Base-by-base conservation (phyloP, 305 asterid genomes). In the Fraxinus albicans region DNA sequence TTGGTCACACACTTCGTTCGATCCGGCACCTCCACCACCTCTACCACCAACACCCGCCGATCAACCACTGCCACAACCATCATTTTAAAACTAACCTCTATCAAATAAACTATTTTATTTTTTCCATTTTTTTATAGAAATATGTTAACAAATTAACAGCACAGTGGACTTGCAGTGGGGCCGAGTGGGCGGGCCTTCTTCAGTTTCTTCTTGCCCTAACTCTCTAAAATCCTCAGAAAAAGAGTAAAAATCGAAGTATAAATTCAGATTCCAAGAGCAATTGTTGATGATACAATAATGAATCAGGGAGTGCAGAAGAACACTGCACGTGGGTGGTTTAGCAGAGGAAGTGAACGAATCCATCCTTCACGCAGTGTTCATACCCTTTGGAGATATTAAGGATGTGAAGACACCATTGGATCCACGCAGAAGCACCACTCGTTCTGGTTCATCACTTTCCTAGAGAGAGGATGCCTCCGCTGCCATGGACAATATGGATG, bases 401-500 rank as follows among this genome's bases (percentile, higher is more conserved):
- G 99, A 96, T 88, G 98, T 96, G 82, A 94, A 96, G 86, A 96
- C 99, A 70, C 99, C 99, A 10, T 65, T 96, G 80, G 99, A 96
- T 84, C 97, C 25, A 94, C 98, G 0, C 98, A 96, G 90, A 96
- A 96, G 92, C 99, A 96, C 88, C 94, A 98, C 44, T 94, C 98
- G n/a, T 96, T 96, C 81, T 98, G 98, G 38, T 96, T 96, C 91
- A 97, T 96, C 36, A 96, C 99, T 3, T 94, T 96, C 63, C 94
- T 96, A 96, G 78, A 86, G 98, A 36, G 98, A 94, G 36, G 99
- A 96, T 83, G 98, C 98, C 63, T 85, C 94, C 63, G 91, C 98
- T 84, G 99, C 99, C 89, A 96, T 93, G 99, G 99, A 94, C 75
- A 96, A 96, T 78, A 93, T 96, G 98, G 99, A 96, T 82, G 99